A percentile compares a stretch with the other conserved stretches of the same genome.
phyloP scores from a whole-genome alignment of 805 yeast genomes.

The Torulaspora gathmanii region DNA sequence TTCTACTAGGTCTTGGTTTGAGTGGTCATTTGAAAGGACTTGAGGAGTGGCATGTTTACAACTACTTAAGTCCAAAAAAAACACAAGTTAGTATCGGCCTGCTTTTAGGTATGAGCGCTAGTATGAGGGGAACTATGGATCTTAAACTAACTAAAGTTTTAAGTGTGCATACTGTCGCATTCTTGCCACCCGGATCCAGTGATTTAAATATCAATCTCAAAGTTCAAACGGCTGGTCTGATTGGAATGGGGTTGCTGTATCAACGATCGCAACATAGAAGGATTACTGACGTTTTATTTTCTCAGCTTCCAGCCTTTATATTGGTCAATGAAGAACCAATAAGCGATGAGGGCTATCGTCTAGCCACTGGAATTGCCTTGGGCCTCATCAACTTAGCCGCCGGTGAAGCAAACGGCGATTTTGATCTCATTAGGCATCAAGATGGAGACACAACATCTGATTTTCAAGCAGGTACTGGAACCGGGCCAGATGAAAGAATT shows the following conservation, averaged over 20 bases:
- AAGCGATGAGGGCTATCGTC: conserved; percentile 73
- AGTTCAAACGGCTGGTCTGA: conserved; percentile 86
- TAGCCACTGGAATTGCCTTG: conserved; percentile 83
- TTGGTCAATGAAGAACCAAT: conserved; percentile 50
- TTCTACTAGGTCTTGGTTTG: conserved; percentile 83
- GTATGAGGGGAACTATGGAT: conserved; percentile 78
- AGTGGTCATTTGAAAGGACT: conserved; percentile 78
- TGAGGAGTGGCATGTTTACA: conserved; percentile 96
- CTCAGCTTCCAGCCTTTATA: conserved; percentile 54
- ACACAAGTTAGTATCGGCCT: conserved; percentile 80
- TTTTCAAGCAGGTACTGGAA: not conserved
- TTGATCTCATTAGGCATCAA: conserved; percentile 48
- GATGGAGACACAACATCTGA: conserved; percentile 53
- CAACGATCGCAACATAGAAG: conserved; percentile 73
- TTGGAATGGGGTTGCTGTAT: conserved; percentile 86
- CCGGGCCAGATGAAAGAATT: conserved; percentile 25
- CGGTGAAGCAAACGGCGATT: conserved; percentile 41
- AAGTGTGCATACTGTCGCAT: conserved; percentile 87
- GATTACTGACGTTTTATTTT: conserved; percentile 72
- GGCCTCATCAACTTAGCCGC: conserved; percentile 81
- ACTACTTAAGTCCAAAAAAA: conserved; percentile 86
- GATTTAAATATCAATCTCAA: conserved; percentile 77
- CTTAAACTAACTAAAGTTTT: conserved; percentile 81
- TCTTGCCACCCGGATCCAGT: conserved; percentile 85
- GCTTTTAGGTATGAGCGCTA: conserved; percentile 88